Conservation (phyloP, 192 early-diverging fungal genomes). For the Entomortierella chlamydospora region DNA sequence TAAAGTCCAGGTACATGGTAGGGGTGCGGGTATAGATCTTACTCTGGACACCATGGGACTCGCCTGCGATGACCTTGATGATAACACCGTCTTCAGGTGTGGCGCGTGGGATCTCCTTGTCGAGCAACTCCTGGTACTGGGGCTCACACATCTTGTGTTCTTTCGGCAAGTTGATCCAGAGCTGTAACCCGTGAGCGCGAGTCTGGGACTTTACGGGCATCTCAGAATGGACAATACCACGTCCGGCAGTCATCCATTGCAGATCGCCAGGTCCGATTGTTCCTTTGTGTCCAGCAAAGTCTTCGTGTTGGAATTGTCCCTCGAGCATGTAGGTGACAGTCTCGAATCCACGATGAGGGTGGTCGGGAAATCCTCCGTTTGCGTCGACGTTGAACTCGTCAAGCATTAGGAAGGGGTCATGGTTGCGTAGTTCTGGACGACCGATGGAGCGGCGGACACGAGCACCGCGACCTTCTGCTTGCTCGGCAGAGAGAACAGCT, state of each 20-base stretch:
- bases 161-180: conserved; percentile 79
- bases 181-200: conserved; percentile 61
- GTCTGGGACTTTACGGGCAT: conserved; percentile 57
- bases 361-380: conserved; percentile 56
- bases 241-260: conserved; percentile 81
- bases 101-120: conserved; percentile 46
- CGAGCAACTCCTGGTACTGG: conserved; percentile 54
- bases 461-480: conserved; percentile 88
- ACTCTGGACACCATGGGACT: conserved; percentile 21
- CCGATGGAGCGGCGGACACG: conserved; percentile 86
- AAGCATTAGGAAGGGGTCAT: conserved; percentile 56
- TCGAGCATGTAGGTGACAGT: conserved; percentile 74
- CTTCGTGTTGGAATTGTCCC: conserved; percentile 68
- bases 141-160: conserved; percentile 69
- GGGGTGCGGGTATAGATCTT: conserved; percentile 30
- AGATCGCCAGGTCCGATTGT: conserved; percentile 62
- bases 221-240: conserved; percentile 75
- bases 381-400: conserved; percentile 37
- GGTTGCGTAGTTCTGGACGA: conserved; percentile 51
- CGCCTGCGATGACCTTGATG: conserved; percentile 42
- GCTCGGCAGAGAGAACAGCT: conserved; percentile 34
- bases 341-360: conserved; percentile 76
- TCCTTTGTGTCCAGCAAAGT: conserved; percentile 68
- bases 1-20: conserved; percentile 50
- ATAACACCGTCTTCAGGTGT: conserved; percentile 16